Base-by-base conservation (phyloP, 163 green algal genomes). In the Scenedesmus sp. region DNA sequence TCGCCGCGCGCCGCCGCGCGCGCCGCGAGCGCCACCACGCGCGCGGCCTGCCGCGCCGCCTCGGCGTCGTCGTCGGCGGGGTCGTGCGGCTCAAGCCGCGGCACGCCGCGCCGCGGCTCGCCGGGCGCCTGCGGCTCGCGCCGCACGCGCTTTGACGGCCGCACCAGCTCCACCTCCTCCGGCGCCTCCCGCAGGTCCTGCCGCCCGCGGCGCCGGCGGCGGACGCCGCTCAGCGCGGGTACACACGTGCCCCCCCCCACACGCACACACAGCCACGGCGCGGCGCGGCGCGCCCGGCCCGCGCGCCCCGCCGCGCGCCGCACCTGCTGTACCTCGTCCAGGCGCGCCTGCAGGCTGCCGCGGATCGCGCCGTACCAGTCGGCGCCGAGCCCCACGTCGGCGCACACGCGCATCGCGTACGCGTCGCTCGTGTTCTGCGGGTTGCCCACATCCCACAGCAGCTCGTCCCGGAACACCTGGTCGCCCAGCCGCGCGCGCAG, bases 351-450 rank as follows among this genome's bases (percentile, higher is more conserved):
- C 22, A 80, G 29, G 39, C 60, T 22, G 20, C 10, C 31, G 24
- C 24, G 57, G 44, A 80, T 80, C 2, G n/a, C 71, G 36, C 71
- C 71, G 60, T 72, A 80, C 71, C 71, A 80, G 71, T 71, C 71
- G 28, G 29, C 50, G 22, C 45, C 34, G 1, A 80, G 71, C 0
- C 71, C 71, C 45, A 80, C 44, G 45, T 80, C 71, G 1, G 20
- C 60, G 29, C 71, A 72, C 29, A 70, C 58, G 20, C 29, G 18
- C 22, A 71, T 51, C 0, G 58, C 71, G 13, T 80, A 80, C 0
- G 28, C 58, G 58, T 80, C 71, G 39, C 45, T n/a, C 2, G 17
- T 50, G 44, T 80, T 80, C n/a, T 42, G 28, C 26, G 71, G 71
- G 45, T 71, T 80, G 42, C 26, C 34, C 4, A 80, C 71, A 45